Evolutionary conservation across 2,329 filamentous ascomycete species (phyloP).

Genomic region (Dothistroma septosporum): DNA sequence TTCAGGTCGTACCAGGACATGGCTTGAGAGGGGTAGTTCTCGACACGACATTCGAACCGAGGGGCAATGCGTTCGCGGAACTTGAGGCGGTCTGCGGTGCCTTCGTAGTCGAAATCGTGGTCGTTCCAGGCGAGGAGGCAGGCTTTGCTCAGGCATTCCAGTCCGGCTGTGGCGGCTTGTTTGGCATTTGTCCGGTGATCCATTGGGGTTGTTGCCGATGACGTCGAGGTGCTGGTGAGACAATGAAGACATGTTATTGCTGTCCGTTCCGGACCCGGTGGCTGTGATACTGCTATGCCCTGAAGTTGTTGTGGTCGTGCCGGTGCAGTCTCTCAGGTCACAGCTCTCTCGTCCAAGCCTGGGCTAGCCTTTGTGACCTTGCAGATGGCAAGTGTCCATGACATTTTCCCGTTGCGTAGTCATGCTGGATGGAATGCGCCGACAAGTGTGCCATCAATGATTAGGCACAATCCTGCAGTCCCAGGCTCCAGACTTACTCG

Average conservation of each 20-base stretch:
- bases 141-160: conserved; percentile 1
- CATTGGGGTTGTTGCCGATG: neutral
- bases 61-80: conserved; percentile 3
- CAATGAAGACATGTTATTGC: neutral
- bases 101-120: conserved; percentile 2
- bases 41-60: conserved; percentile 3
- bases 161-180: neutral
- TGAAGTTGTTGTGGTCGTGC: neutral
- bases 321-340: neutral
- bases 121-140: conserved; percentile 6
- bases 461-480: too few species aligned
- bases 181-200: neutral
- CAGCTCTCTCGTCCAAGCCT: too few species aligned
- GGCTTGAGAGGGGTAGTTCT: conserved; percentile 2
- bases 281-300: neutral
- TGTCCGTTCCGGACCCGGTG: too few species aligned
- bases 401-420: too few species aligned
- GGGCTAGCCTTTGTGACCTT: neutral
- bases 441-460: too few species aligned
- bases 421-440: too few species aligned
- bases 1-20: conserved; percentile 5
- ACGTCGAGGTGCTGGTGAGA: neutral
- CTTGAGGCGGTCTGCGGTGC: neutral
- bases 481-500: neutral
- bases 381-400: neutral